Evolutionary conservation across 441 rosid species (phyloP).

Genomic region (Pelargonium hybrid): DNA sequence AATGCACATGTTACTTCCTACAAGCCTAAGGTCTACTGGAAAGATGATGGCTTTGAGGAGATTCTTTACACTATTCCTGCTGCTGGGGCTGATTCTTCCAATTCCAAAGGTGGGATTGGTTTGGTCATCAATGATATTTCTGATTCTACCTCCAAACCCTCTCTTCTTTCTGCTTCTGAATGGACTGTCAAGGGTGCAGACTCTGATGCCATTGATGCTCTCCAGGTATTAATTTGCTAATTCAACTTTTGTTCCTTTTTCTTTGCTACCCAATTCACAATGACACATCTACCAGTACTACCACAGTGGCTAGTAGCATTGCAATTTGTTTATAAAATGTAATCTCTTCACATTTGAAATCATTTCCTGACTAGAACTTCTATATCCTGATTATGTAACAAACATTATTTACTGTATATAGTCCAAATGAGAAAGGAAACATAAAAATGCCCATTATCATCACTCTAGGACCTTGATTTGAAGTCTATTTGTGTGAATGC

Average conservation of each 20-base stretch:
- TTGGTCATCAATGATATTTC: constrained; percentile 53
- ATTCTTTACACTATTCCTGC: constrained; percentile 57
- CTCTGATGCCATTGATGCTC: constrained; percentile 84
- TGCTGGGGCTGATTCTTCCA: constrained; percentile 23
- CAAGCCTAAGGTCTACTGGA: constrained; percentile 77
- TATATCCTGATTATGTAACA: neutral
- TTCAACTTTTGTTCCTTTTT: neutral
- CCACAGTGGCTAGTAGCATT: neutral
- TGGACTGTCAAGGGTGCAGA: constrained; percentile 79
- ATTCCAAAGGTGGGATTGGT: constrained; percentile 62
- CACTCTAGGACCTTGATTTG: neutral
- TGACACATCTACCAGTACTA: neutral
- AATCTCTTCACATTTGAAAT: too few relatives aligned
- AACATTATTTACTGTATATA: neutral
- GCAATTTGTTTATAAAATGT: neutral
- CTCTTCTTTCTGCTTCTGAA: constrained; percentile 35
- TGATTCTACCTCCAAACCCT: constrained; percentile 40
- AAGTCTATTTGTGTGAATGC: neutral
- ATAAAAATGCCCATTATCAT: too few relatives aligned
- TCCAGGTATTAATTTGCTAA: constrained; percentile 72
- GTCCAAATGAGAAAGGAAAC: too few relatives aligned
- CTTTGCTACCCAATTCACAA: neutral
- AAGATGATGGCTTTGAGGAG: constrained; percentile 77
- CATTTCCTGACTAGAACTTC: too few relatives aligned
- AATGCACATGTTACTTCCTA: constrained; percentile 74